Evolutionary conservation across 140 eudicot genomes (phyloP).

Genomic region (Oenanthe javanica): DNA sequence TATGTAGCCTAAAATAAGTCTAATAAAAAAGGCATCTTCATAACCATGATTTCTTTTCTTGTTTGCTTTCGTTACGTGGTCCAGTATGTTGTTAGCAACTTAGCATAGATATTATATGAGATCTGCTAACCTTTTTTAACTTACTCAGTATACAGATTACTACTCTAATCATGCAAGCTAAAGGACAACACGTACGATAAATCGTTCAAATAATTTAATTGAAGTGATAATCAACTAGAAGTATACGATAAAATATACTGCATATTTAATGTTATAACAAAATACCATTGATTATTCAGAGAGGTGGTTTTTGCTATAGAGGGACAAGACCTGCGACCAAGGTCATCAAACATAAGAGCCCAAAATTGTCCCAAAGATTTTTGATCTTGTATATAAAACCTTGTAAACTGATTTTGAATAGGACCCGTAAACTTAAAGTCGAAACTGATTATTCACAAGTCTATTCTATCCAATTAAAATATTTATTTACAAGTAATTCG

Average conservation of each 20-base stretch:
- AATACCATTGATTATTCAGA: background rate
- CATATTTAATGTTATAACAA: background rate
- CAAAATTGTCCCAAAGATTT: too few relatives aligned
- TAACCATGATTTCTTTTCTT: conserved; percentile 1
- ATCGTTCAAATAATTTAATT: background rate
- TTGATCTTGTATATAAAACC: too few relatives aligned
- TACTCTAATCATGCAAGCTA: background rate
- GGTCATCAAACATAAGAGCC: too few relatives aligned
- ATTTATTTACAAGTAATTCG: background rate
- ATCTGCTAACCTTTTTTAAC: background rate
- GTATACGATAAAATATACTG: background rate
- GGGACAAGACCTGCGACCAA: too few relatives aligned
- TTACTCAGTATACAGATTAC: background rate
- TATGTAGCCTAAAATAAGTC: background rate
- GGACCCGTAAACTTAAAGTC: too few relatives aligned
- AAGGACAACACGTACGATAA: background rate
- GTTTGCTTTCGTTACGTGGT: background rate
- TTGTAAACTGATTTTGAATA: too few relatives aligned
- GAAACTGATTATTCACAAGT: background rate
- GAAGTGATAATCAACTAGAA: background rate
- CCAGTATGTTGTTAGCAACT: background rate
- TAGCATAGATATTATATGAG: background rate
- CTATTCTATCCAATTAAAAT: background rate
- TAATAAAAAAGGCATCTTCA: background rate
- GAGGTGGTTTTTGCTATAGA: too few relatives aligned